Evolutionary conservation across 75 land plant species (phyloP).

Genomic region (Selaginella tamariscina): DNA sequence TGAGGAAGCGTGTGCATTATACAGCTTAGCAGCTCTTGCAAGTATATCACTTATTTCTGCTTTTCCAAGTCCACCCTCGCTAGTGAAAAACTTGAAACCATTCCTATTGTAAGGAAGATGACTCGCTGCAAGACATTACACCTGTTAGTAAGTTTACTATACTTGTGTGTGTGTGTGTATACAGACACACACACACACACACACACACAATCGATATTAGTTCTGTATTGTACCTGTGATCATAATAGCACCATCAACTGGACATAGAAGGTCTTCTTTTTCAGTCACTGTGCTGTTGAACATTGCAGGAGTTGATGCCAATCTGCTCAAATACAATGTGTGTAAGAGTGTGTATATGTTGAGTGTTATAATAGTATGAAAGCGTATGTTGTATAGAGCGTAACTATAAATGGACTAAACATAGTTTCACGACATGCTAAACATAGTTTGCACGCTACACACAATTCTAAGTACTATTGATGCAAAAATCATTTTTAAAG

Average conservation of each 20-base stretch:
- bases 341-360: not conserved
- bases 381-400: too few relatives aligned
- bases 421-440: too few relatives aligned
- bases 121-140: constrained; percentile 47
- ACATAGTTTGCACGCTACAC: too few relatives aligned
- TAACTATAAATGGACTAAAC: too few relatives aligned
- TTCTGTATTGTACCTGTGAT: constrained; percentile 60
- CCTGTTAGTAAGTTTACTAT: not conserved
- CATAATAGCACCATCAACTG: constrained; percentile 92
- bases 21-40: constrained; percentile 57
- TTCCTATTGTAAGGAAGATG: constrained; percentile 95
- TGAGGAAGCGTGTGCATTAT: constrained; percentile 16
- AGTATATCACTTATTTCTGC: constrained; percentile 76
- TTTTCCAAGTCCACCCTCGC: constrained; percentile 88
- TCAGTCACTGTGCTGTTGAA: constrained; percentile 87
- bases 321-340: constrained; percentile 30
- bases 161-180: too few relatives aligned
- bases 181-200: not conserved
- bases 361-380: too few relatives aligned
- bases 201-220: not conserved
- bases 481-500: too few relatives aligned
- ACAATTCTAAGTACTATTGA: too few relatives aligned
- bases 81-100: constrained; percentile 94
- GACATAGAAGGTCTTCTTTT: constrained; percentile 50
- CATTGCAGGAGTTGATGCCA: constrained; percentile 99